A percentile compares a stretch with the other conserved stretches of the same genome.
Evolutionary conservation across 768 basidiomycete genomes (phyloP).

Genomic region (Suillus alpinus): DNA sequence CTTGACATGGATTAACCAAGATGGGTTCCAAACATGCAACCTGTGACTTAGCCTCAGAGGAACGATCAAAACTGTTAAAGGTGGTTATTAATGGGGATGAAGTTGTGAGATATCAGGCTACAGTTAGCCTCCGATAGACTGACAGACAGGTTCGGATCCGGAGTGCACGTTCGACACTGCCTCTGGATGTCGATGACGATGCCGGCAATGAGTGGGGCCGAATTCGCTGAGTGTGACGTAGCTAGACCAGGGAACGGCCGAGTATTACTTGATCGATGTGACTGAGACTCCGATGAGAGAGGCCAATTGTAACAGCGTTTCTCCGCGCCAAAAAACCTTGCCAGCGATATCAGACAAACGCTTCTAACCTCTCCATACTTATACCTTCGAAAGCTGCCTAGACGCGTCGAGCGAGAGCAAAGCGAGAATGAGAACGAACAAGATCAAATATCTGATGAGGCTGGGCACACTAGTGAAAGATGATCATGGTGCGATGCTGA

Average conservation of each 20-base stretch:
- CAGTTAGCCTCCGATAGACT: not conserved
- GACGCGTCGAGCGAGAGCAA: not conserved
- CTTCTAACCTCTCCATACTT: too few relatives aligned
- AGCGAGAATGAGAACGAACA: not conserved
- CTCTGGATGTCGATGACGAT: not conserved
- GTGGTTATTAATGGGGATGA: not conserved
- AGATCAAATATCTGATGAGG: not conserved
- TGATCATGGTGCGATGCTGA: constrained; percentile 4
- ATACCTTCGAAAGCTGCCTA: too few relatives aligned
- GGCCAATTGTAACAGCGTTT: not conserved
- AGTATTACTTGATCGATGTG: not conserved
- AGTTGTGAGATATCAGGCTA: not conserved
- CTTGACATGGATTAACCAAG: not conserved
- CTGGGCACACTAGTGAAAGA: not conserved
- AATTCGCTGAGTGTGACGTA: not conserved
- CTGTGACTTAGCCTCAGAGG: not conserved
- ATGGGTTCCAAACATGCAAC: not conserved
- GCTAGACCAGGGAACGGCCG: not conserved
- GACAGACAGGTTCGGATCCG: too few relatives aligned
- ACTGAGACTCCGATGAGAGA: too few relatives aligned
- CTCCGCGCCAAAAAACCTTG: not conserved
- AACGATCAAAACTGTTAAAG: too few relatives aligned
- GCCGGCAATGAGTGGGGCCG: not conserved
- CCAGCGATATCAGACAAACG: not conserved
- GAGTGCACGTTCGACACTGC: constrained; percentile 1